These are phyloP conservation scores for Xylaria sp. DNA, from an alignment of 2,329 filamentous ascomycete genomes.

Conservation along the genomic window DNA sequence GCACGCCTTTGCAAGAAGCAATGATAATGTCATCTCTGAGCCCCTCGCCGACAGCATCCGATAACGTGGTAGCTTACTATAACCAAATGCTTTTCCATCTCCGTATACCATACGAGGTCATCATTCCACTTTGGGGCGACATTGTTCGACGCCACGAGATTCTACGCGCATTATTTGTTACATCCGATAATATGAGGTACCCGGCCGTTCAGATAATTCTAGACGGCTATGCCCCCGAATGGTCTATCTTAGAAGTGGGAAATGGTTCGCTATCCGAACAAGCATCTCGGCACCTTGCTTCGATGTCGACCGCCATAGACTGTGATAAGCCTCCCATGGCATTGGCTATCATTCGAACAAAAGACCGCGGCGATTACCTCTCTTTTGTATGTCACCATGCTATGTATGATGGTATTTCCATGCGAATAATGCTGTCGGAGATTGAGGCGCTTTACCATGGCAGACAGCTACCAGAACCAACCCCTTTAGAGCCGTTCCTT, in stretches of 20 bases:
- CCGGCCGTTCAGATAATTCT: slow-evolving; percentile 78
- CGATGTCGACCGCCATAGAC: slow-evolving; percentile 50
- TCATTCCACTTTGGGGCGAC: slow-evolving; percentile 66
- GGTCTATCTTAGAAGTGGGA: slow-evolving; percentile 44
- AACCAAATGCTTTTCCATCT: slow-evolving; percentile 74
- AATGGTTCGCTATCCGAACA: slow-evolving; percentile 27
- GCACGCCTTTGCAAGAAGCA: slow-evolving; percentile 84
- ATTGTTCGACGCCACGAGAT: slow-evolving; percentile 74
- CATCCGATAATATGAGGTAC: slow-evolving; percentile 63
- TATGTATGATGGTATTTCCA: slow-evolving; percentile 83
- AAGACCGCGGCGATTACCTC: slow-evolving; percentile 43
- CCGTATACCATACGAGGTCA: slow-evolving; percentile 50
- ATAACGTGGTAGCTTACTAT: slow-evolving; percentile 63
- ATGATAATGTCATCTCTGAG: slow-evolving; percentile 69
- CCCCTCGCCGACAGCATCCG: slow-evolving; percentile 26
- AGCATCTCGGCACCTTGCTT: slow-evolving; percentile 44
- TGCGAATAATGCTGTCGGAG: slow-evolving; percentile 72
- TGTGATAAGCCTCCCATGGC: slow-evolving; percentile 53
- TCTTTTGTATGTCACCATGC: slow-evolving; percentile 75
- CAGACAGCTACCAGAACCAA: slow-evolving; percentile 51
- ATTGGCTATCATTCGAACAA: slow-evolving; percentile 47
- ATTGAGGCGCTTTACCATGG: slow-evolving; percentile 64
- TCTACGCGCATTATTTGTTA: slow-evolving; percentile 75
- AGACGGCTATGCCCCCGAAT: slow-evolving; percentile 48
- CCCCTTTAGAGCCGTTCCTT: slow-evolving; percentile 69